Base-by-base conservation (phyloP, 108 stramenopile species). In the Schizochytrium sp. region DNA sequence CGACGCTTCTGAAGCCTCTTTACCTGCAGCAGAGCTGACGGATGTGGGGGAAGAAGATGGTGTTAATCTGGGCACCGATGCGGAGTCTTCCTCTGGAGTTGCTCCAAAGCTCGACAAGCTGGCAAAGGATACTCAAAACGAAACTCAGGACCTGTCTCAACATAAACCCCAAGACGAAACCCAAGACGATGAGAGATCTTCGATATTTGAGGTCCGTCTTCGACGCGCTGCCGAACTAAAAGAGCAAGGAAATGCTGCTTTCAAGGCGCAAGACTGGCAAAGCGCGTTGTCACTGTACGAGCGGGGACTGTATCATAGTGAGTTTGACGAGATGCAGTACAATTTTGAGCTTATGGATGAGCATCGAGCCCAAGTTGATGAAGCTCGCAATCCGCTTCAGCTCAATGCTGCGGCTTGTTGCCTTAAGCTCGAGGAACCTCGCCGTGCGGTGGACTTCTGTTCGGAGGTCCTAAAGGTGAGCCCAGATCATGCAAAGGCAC, bases 301-400 rank as follows among this genome's bases (percentile, higher is more conserved):
- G 76, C 47, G 3, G 5, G 76, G 76, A 38, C 76, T 83, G 15
- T 83, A 55, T 3, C 76, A 83, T 28, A n/a, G 50, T 5, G 76
- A 83, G 76, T 83, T 83, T 42, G 76, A 83, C 76, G 76, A 83
- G 76, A 83, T 40, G 76, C 76, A 83, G 76, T 83, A 83, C 76
- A 83, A 83, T 28, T 83, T 83, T 42, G 76, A 83, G 76, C 76
- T 83, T 53, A 83, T 83, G 76, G 76, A 83, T 53, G 50, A 10
- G 5, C 76, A 83, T 2, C 8, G 76, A 28, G n/a, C 47, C 15
- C 76, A 83, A 28, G 76, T 83, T 1, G 76, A 83, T 40, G 15
- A 83, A 2, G 40, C 53, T 38, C 38, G 76, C 50, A 53, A n/a
- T 47, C 76, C 76, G 45, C 76, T 83, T 8, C 76, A 55, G 53